Evolutionary conservation across 2,329 filamentous ascomycete species (phyloP), one percentile per base, ranked within the genome.

Genomic region (Hypoxylon sp.): DNA sequence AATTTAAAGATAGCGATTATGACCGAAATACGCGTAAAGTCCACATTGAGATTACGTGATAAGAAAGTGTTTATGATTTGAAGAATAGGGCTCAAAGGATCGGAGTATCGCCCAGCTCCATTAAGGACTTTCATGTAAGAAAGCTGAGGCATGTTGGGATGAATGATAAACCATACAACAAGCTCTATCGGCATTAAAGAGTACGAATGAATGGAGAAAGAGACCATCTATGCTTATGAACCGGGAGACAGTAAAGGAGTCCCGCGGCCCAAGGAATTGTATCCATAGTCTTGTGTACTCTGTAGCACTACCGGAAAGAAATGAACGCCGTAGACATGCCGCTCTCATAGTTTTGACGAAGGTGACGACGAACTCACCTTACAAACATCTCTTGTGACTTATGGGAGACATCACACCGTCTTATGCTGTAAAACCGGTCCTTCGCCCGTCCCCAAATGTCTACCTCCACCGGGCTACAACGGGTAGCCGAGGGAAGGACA

Each of bases 1-100:
- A 60, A 25, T 14, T 30, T 43, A 13, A 60, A 60, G 5, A 60
- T 17, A 10, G 57, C 30, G 3, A 60, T 14, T 32, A 60, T 38
- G 38, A 51, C n/a, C 11, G 58, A 46, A 38, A 60, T 25, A n/a
- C 19, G 49, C 11, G 48, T 36, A 11, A 52, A n/a, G 13, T 60
- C 58, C 23, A 60, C 23, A 6, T 48, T 53, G 28, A 53, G 17
- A 17, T 43, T 46, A 3, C 10, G 49, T 4, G 58, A 51, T 14
- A 60, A 7, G 9, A 46, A 48, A 6, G 6, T 43, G 7, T 45
- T 46, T 9, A 53, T 28, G 4, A 48, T 52, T 14, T 38, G 49
- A 30, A 30, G 38, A n/a, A 48, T 14, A 14, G 28, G 48, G 11
- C 30, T 50, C 19, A 17, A 10, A 32, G 34, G 28, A 17, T 52